Percentiles rank a stretch among this genome's conserved stretches.
Conservation (phyloP, 345 rosid species). For the Litchi chinensis region DNA sequence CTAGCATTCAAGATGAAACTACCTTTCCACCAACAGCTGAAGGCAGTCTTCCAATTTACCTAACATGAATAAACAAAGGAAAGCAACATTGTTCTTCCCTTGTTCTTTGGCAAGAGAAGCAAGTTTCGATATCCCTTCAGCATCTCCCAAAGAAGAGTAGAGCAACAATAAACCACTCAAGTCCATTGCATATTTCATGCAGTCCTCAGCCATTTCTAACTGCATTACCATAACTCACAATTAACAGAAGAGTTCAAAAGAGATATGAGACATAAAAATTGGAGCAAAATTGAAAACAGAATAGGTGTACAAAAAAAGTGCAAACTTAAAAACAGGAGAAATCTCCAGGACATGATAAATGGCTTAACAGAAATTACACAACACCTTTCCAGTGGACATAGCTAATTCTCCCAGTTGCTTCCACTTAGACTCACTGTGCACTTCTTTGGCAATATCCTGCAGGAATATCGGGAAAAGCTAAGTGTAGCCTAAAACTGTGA, state of each 20-base stretch:
- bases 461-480: constrained; percentile 15
- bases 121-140: constrained; percentile 84
- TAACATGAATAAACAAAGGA: constrained; percentile 86
- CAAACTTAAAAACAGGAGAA: neutral
- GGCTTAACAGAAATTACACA: neutral
- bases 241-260: neutral
- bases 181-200: constrained; percentile 89
- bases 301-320: neutral
- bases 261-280: neutral
- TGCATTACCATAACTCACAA: constrained; percentile 43
- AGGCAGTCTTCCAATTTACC: constrained; percentile 98
- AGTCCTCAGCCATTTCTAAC: constrained; percentile 98
- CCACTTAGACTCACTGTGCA: constrained; percentile 93
- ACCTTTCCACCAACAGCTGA: constrained; percentile 92
- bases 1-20: constrained; percentile 28
- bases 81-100: constrained; percentile 98
- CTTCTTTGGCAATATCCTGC: constrained; percentile 87
- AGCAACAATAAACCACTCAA: constrained; percentile 95
- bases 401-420: constrained; percentile 98
- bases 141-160: constrained; percentile 95
- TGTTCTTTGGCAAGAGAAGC: constrained; percentile 87
- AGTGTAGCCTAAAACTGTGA: constrained; percentile 11
- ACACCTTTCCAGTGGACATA: constrained; percentile 93
- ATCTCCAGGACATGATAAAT: neutral
- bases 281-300: neutral